Evolutionary conservation across 495 filamentous ascomycete genomes (phyloP), one percentile per base, ranked within the genome.

Genomic region (Glonium stellatum): DNA sequence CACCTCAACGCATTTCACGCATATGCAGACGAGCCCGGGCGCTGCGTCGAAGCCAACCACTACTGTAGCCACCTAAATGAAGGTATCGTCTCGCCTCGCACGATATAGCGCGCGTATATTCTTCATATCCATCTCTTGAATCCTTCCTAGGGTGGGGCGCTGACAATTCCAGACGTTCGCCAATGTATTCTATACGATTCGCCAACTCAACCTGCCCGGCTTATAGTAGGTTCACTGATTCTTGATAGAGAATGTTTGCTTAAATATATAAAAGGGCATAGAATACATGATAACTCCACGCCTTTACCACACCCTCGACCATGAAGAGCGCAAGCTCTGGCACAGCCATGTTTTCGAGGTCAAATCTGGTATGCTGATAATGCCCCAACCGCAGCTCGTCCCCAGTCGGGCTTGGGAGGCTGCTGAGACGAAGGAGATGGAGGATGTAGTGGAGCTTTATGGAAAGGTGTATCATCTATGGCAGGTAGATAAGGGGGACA

Each of bases 401-500:
- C 84, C 84, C 1, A 72, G 72, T 1, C 63, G 70, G 0, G 78
- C 68, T 0, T 95, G 89, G 90, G 87, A 93, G 57, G 72, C 70
- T 15, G 87, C 87, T 21, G 90, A 95, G 77, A 88, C 78, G 10
- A 79, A 80, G 22, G 88, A 92, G 74, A 92, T 96, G 89, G 76
- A 84, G 63, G 77, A 88, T 60, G 75, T 92, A 8, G 68, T 85
- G 1, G 71, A 77, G 13, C 65, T 92, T 5, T 95, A 95, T 62
- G 90, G 90, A n/a, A 95, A 95, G 72, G 83, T 85, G n/a, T 96
- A 85, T 73, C 90, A 91, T 68, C 75, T 93, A 53, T 96, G 90
- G 90, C 89, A 95, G 78, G 80, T 86, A 27, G 89, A 95, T 69
- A 75, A 82, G n/a, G 90, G 92, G 5, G 82, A 93, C 67, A 69